Evolutionary conservation across 805 yeast species (phyloP).

Genomic region (Zygotorulaspora danielsina): DNA sequence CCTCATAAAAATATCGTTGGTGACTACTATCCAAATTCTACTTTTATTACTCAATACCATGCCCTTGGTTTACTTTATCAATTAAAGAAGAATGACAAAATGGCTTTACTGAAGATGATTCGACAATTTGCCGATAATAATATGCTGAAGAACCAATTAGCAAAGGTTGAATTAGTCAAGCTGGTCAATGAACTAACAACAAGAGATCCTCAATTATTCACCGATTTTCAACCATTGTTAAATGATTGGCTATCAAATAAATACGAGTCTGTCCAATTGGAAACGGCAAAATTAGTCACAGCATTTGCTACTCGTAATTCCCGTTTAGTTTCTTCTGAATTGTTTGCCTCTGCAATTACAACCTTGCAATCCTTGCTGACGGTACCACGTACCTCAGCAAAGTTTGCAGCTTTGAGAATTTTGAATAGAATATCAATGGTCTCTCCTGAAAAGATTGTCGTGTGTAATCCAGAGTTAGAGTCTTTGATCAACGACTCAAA

Average conservation of each 20-base stretch:
- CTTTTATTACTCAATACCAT: slow-evolving; percentile 89
- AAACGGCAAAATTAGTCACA: slow-evolving; percentile 65
- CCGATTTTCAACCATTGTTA: slow-evolving; percentile 48
- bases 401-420: slow-evolving; percentile 91
- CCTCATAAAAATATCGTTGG: slow-evolving; percentile 37
- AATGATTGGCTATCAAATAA: slow-evolving; percentile 70
- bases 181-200: slow-evolving; percentile 66
- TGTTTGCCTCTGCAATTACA: slow-evolving; percentile 64
- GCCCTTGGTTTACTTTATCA: slow-evolving; percentile 88
- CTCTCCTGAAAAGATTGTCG: slow-evolving; percentile 72
- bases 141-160: slow-evolving; percentile 71
- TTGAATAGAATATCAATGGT: slow-evolving; percentile 79
- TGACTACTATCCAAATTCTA: slow-evolving; percentile 58
- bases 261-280: slow-evolving; percentile 85
- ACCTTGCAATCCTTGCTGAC: slow-evolving; percentile 71
- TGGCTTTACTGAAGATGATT: slow-evolving; percentile 88
- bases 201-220: slow-evolving; percentile 63
- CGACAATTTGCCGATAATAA: slow-evolving; percentile 64
- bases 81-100: slow-evolving; percentile 83
- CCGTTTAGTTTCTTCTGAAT: slow-evolving; percentile 55
- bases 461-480: slow-evolving; percentile 83
- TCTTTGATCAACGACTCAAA: slow-evolving; percentile 80
- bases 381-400: slow-evolving; percentile 85
- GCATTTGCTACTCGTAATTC: slow-evolving; percentile 48
- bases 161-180: slow-evolving; percentile 80